Evolutionary conservation across 2,329 filamentous ascomycete species (phyloP).

Genomic region (Fusarium buxicola): DNA sequence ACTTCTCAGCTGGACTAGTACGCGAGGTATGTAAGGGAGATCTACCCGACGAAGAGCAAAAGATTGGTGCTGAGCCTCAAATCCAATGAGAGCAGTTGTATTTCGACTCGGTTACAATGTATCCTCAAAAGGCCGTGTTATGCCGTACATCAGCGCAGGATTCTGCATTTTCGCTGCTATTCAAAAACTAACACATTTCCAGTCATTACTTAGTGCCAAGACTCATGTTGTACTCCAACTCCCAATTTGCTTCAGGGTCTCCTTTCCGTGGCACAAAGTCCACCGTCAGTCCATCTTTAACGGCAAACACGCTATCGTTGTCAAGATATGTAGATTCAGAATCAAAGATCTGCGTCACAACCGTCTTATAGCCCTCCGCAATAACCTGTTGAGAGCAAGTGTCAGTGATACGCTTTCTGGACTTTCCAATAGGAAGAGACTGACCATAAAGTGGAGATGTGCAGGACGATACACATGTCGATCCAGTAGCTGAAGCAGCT

Average conservation of each 20-base stretch:
- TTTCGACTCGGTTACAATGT: too few relatives aligned
- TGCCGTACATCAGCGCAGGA: too few relatives aligned
- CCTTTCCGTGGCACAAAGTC: slow-evolving; percentile 53
- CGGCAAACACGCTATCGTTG: slow-evolving; percentile 65
- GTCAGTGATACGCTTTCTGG: fast-evolving
- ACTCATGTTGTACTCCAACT: slow-evolving; percentile 70
- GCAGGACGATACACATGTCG: slow-evolving; percentile 68
- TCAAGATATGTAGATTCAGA: slow-evolving; percentile 70
- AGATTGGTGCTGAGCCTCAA: not conserved
- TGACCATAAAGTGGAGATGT: slow-evolving; percentile 69
- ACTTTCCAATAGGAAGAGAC: not conserved
- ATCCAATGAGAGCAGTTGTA: not conserved
- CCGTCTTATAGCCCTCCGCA: slow-evolving; percentile 70
- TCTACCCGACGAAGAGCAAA: too few relatives aligned
- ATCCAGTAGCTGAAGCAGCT: slow-evolving; percentile 65
- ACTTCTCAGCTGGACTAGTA: too few relatives aligned
- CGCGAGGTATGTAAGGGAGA: too few relatives aligned
- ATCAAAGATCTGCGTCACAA: slow-evolving; percentile 83
- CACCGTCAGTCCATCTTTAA: slow-evolving; percentile 63
- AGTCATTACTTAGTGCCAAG: not conserved
- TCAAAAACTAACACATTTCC: not conserved
- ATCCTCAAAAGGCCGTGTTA: too few relatives aligned
- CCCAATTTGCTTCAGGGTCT: slow-evolving; percentile 63
- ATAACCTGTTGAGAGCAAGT: slow-evolving; percentile 49
- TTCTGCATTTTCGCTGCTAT: slow-evolving; percentile 5